A percentile compares a stretch with the other conserved stretches of the same genome.
phyloP scores from a whole-genome alignment of 2,329 filamentous ascomycete genomes.

The Cladophialophora yegresii region DNA sequence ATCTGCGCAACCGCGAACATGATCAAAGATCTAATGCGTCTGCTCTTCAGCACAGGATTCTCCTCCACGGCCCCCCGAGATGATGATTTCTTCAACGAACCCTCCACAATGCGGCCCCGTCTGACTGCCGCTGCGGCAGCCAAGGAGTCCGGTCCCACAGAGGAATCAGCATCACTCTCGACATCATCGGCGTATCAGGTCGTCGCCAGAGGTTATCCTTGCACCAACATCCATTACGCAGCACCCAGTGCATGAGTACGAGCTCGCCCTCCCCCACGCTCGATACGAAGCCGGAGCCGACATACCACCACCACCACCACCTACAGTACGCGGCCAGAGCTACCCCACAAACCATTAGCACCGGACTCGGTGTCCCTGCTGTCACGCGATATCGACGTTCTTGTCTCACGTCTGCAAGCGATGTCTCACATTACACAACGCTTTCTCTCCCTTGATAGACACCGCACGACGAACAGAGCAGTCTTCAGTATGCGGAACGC shows the following conservation, averaged over 20 bases:
- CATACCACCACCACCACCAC: background rate
- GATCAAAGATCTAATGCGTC: conserved; percentile 26
- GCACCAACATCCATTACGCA: conserved; percentile 29
- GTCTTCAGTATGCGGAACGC: background rate
- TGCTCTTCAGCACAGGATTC: conserved; percentile 25
- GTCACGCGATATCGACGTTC: background rate
- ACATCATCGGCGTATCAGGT: conserved; percentile 19
- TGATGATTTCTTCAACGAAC: conserved; percentile 33
- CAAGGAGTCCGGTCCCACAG: conserved; percentile 10
- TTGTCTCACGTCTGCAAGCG: background rate
- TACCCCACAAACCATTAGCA: background rate
- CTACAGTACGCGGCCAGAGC: background rate
- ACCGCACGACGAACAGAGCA: background rate
- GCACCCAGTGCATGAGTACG: conserved; percentile 29
- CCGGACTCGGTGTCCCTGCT: too few species aligned
- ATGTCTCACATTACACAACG: background rate
- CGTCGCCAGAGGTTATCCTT: conserved; percentile 21
- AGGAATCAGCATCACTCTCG: conserved; percentile 3
- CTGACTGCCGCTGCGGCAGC: conserved; percentile 29
- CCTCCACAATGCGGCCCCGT: conserved; percentile 30
- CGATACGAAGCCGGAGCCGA: background rate
- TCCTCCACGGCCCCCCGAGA: conserved; percentile 17
- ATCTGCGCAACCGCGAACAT: conserved; percentile 9
- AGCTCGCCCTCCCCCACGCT: too few species aligned
- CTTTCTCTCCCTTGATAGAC: background rate